Conservation (phyloP, 2,329 filamentous ascomycete genomes). For the Kalmusia sp. region DNA sequence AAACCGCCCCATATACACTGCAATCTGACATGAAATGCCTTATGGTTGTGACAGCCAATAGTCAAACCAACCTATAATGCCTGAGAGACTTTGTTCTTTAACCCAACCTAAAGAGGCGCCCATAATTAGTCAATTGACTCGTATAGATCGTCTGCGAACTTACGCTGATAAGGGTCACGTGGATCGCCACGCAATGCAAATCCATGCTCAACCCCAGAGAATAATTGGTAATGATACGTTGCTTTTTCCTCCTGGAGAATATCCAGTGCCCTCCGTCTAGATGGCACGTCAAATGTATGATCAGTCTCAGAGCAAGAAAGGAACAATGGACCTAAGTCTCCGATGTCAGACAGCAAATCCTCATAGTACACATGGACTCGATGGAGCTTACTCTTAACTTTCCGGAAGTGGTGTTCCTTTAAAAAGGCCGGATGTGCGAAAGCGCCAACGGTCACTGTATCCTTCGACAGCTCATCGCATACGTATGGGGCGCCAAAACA, state of each 20-base stretch:
- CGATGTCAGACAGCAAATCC: no score
- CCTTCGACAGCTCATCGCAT: constrained; percentile 49
- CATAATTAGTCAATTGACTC: not conserved
- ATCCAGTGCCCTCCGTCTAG: constrained; percentile 52
- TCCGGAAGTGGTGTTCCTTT: constrained; percentile 55
- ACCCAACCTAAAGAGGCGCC: constrained; percentile 23
- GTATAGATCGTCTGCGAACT: not conserved
- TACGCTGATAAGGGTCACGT: constrained; percentile 51
- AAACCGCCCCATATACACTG: no score
- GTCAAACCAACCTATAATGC: constrained; percentile 31
- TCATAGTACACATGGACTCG: not conserved
- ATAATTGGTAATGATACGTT: constrained; percentile 41
- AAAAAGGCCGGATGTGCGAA: constrained; percentile 61
- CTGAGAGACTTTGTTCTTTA: constrained; percentile 37
- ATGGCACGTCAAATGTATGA: constrained; percentile 50
- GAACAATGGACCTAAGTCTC: constrained; percentile 47
- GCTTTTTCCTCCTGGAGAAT: constrained; percentile 51
- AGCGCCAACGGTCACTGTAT: constrained; percentile 52
- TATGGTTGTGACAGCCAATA: constrained; percentile 16
- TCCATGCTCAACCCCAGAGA: constrained; percentile 43
- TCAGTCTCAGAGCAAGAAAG: constrained; percentile 57
- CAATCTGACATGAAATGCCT: not conserved
- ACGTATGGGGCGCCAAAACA: constrained; percentile 55
- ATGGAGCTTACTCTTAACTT: constrained; percentile 38
- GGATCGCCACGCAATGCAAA: constrained; percentile 47